Evolutionary conservation across 768 basidiomycete genomes (phyloP).

Genomic region (Tubosaeta sp.): DNA sequence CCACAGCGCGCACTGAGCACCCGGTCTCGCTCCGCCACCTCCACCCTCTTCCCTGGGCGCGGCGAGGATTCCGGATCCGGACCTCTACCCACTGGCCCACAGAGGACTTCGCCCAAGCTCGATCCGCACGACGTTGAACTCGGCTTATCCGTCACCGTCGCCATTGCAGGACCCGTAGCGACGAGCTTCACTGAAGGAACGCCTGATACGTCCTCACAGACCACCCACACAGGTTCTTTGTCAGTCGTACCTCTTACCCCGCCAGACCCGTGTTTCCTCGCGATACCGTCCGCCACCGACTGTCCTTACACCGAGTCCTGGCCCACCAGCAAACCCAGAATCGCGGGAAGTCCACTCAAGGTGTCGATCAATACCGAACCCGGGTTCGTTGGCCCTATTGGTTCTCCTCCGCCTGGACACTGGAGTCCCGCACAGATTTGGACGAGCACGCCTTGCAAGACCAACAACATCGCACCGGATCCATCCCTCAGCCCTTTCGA

Average conservation of each 20-base stretch:
- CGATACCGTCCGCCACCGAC: slow-evolving; percentile 13
- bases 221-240: slow-evolving; percentile 2
- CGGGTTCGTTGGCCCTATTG: slow-evolving; percentile 1
- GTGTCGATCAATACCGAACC: slow-evolving; percentile 5
- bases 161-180: not conserved
- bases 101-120: slow-evolving; percentile 19
- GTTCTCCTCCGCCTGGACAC: slow-evolving; percentile 7
- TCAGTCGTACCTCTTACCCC: slow-evolving; percentile 22
- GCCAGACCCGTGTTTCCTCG: slow-evolving; percentile 21
- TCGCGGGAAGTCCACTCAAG: slow-evolving; percentile 22
- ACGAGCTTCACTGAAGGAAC: slow-evolving; percentile 4
- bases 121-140: slow-evolving; percentile 13
- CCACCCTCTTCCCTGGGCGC: slow-evolving; percentile 7
- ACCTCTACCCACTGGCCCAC: slow-evolving; percentile 1
- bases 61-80: not conserved
- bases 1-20: slow-evolving; percentile 3
- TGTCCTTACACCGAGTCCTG: slow-evolving; percentile 22
- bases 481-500: slow-evolving; percentile 1
- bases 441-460: slow-evolving; percentile 23
- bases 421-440: slow-evolving; percentile 19
- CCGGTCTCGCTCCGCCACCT: slow-evolving; percentile 9
- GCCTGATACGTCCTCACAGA: slow-evolving; percentile 9
- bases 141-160: slow-evolving; percentile 7
- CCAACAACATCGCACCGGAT: not conserved
- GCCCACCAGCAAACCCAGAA: slow-evolving; percentile 11